Evolutionary conservation across 176 grass and related monocot species (phyloP).

Genomic region (Musa beccarii): DNA sequence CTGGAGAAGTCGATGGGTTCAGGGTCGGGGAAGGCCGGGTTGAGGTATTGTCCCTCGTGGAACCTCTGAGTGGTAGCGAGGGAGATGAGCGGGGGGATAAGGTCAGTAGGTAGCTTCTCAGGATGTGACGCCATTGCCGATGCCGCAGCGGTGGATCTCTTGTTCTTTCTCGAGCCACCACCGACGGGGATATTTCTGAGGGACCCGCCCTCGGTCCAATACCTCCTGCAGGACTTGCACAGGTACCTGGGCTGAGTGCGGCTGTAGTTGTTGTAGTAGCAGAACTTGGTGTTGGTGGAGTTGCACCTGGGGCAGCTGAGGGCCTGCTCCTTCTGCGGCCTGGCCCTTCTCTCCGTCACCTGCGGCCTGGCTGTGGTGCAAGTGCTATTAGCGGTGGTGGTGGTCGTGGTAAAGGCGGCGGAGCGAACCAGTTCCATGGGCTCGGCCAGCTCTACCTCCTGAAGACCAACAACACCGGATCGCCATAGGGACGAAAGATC

Average conservation of each 20-base stretch:
- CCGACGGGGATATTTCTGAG: conserved; percentile 16
- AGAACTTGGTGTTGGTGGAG: conserved; percentile 19
- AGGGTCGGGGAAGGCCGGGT: not conserved
- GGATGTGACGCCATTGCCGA: not conserved
- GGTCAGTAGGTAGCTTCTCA: not conserved
- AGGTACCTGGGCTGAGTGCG: conserved; percentile 15
- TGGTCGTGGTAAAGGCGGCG: not conserved
- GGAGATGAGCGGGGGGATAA: not conserved
- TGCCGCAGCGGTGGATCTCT: not conserved
- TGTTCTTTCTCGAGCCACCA: conserved; percentile 20
- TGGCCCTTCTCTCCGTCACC: not conserved
- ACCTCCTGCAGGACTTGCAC: conserved; percentile 13
- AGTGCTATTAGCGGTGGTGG: not conserved
- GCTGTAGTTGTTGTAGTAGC: conserved; percentile 25
- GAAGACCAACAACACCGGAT: not conserved
- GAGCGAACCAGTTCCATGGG: not conserved
- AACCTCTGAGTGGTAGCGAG: not conserved
- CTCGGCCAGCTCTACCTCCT: conserved; percentile 10
- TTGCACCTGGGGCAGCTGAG: conserved; percentile 17
- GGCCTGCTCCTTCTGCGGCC: conserved; percentile 12
- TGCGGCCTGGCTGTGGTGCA: not conserved
- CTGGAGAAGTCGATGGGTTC: too few relatives aligned
- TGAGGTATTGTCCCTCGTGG: conserved; percentile 9
- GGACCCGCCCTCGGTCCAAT: conserved; percentile 18
- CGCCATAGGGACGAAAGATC: not conserved